Evolutionary conservation across 305 asterid species (phyloP), one percentile per base, ranked within the genome.

Genomic region (Rubia tinctorum): DNA sequence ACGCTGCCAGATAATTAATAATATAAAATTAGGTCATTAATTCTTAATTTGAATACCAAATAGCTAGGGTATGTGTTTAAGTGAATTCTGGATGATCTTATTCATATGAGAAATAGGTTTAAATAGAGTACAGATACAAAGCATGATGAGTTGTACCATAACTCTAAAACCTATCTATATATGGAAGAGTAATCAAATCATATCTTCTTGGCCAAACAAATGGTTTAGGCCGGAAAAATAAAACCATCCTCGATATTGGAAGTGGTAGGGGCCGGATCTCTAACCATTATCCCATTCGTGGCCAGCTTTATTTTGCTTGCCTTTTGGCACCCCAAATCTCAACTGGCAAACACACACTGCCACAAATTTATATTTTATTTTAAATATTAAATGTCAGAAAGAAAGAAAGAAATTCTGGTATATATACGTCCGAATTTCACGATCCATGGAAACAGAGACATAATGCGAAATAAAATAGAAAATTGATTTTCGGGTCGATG

Each of bases 261-360:
- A 53, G 23, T 18, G 60, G 60, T 53, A 53, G 23, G 60, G 60
- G 4, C 8, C 6, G 56, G 14, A 53, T 53, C 60, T 10, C 60
- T 64, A 37, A 15, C 45, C 47, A 64, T 18, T 51, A 53, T n/a
- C 8, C 8, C 45, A 56, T 71, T 20, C 23, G 15, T 23, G 40
- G 55, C 56, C 45, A 58, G 67, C 58, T 58, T 71, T 40, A 22
- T 23, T 58, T 71, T 58, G 20, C 64, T 56, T 39, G 53, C 66
- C 43, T 37, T 20, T 1, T 15, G 20, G 30, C 42, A 27, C 42
- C 39, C 40, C 40, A 17, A 12, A 61, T 6, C 4, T 23, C 55
- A 59, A 59, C 74, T 53, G 60, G 60, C 60, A 18, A 4, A 1
- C 20, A 14, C n/a, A 0, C 47, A 43, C 10, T 43, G 47, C 47